A percentile compares a stretch with the other conserved stretches of the same genome.
Conservation (phyloP, 139 green algal genomes). For the Chlamydomonas sp. region DNA sequence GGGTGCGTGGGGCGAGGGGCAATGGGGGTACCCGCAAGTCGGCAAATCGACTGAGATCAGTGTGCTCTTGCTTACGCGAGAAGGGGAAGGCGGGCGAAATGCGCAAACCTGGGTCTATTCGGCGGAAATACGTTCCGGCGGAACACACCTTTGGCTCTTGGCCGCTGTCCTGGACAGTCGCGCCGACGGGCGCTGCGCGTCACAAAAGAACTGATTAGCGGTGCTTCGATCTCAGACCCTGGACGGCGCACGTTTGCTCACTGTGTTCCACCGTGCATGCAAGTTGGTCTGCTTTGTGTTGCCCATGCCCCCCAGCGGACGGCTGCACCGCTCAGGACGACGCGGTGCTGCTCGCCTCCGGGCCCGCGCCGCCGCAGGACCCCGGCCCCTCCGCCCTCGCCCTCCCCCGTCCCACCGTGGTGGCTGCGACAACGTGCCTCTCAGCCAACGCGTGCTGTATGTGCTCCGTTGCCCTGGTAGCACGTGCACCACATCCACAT, state of each 20-base stretch:
- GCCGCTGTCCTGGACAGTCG: background rate
- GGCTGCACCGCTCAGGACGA: no score
- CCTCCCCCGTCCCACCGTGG: background rate
- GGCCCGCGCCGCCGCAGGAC: no score
- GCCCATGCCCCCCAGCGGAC: no score
- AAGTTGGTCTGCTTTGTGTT: no score
- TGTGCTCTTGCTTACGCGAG: background rate
- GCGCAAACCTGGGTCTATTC: background rate
- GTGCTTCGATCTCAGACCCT: no score
- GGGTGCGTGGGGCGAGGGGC: background rate
- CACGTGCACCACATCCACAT: background rate
- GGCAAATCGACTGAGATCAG: background rate
- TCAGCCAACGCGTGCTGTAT: constrained; percentile 20
- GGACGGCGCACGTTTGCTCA: no score
- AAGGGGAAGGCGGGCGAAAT: background rate
- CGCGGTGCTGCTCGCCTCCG: no score
- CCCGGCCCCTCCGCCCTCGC: background rate
- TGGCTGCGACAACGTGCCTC: background rate
- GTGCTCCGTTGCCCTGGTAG: background rate
- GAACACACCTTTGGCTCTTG: background rate
- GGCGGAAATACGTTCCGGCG: no score
- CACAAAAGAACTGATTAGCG: no score
- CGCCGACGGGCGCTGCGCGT: no score
- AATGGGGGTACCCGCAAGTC: background rate
- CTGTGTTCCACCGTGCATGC: no score